Conservation (phyloP, 495 filamentous ascomycete species). For the Durotheca rogersii region DNA sequence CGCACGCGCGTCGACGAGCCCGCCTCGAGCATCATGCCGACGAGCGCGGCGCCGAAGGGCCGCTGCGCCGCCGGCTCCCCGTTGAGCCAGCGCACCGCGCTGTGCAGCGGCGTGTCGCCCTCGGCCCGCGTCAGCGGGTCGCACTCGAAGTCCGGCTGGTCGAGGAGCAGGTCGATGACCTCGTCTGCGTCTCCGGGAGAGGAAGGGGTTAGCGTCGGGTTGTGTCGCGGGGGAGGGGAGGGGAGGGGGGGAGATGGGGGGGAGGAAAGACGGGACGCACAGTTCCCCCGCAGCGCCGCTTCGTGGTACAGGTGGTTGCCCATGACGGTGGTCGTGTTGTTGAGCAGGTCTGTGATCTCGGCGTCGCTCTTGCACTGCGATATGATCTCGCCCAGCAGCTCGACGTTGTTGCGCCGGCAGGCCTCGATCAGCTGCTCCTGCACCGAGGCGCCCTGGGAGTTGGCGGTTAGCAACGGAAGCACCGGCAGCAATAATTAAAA, state of each 20-base stretch:
- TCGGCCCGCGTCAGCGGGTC: conserved; percentile 81
- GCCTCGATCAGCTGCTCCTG: conserved; percentile 88
- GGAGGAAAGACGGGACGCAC: conserved; percentile 50
- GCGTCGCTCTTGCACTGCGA: conserved; percentile 47
- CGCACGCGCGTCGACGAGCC: conserved; percentile 53
- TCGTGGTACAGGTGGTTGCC: conserved; percentile 89
- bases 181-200: conserved; percentile 62
- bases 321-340: conserved; percentile 77
- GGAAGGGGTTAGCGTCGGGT: not conserved
- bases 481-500: too few relatives aligned
- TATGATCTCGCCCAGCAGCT: conserved; percentile 67
- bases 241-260: not conserved
- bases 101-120: conserved; percentile 87
- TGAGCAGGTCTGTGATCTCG: conserved; percentile 70
- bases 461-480: not conserved
- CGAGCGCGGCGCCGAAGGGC: conserved; percentile 65
- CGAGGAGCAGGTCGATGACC: conserved; percentile 85
- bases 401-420: conserved; percentile 86
- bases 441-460: conserved; percentile 78
- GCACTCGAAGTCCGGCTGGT: conserved; percentile 92
- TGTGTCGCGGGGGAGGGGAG: conserved; percentile 2
- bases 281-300: conserved; percentile 81
- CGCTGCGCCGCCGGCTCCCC: conserved; percentile 56
- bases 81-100: conserved; percentile 83
- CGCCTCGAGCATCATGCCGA: conserved; percentile 91